phyloP scores from a whole-genome alignment of 768 basidiomycete genomes.

The Pleurotus cornucopiae region DNA sequence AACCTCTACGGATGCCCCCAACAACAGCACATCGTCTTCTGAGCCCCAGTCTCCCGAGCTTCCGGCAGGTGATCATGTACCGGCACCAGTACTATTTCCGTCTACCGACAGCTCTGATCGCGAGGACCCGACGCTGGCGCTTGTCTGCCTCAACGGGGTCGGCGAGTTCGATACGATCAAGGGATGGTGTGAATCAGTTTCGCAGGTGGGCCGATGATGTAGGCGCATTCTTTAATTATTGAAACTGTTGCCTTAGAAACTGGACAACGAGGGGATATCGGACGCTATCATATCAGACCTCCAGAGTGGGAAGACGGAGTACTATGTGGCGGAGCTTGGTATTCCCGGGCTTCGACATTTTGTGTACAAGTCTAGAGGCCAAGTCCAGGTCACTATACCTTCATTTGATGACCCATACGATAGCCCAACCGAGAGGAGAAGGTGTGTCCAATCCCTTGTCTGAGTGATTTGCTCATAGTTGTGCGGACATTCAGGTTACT shows the following conservation, averaged over 20 bases:
- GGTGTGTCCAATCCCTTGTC: slow-evolving; percentile 33
- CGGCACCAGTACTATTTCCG: slow-evolving; percentile 2
- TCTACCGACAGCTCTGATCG: neutral
- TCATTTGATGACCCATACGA: slow-evolving; percentile 86
- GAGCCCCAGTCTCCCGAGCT: neutral
- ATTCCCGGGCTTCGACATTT: slow-evolving; percentile 93
- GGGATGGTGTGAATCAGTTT: slow-evolving; percentile 66
- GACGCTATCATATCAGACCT: slow-evolving; percentile 47
- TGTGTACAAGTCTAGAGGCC: slow-evolving; percentile 84
- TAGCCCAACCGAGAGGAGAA: slow-evolving; percentile 48
- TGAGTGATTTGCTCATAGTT: neutral
- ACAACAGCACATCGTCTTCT: slow-evolving; percentile 8
- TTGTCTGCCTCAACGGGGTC: slow-evolving; percentile 79
- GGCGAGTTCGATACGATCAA: slow-evolving; percentile 84
- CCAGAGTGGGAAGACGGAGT: slow-evolving; percentile 48
- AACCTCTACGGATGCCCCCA: slow-evolving; percentile 11
- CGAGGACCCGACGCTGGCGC: slow-evolving; percentile 43
- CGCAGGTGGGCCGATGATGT: slow-evolving; percentile 39
- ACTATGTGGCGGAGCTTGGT: slow-evolving; percentile 70
- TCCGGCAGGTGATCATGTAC: slow-evolving; percentile 8
- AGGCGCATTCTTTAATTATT: neutral
- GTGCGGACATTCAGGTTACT: slow-evolving; percentile 47
- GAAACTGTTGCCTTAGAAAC: slow-evolving; percentile 41
- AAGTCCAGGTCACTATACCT: slow-evolving; percentile 88
- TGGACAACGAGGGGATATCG: slow-evolving; percentile 56